Evolutionary conservation across 2,329 filamentous ascomycete species (phyloP).

Genomic region (Colletotrichum sublineola): DNA sequence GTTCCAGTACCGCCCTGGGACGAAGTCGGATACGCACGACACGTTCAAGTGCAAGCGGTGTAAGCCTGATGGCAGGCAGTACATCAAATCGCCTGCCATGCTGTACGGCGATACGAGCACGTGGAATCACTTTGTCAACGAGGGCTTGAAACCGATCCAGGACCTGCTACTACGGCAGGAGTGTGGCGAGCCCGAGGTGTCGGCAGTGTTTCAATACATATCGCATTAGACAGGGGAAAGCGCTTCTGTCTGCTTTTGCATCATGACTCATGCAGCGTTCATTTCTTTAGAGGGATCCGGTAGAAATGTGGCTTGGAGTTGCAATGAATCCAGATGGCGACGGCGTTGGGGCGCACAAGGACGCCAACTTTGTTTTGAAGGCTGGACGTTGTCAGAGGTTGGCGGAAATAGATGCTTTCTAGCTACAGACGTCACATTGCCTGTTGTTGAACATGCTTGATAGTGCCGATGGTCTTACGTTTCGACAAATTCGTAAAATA

Average conservation of each 20-base stretch:
- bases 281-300: not conserved
- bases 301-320: conserved; percentile 6
- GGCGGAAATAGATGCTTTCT: conserved; percentile 7
- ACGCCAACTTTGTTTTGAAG: conserved; percentile 10
- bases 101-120: conserved; percentile 97
- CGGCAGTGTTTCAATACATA: conserved; percentile 98
- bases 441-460: not conserved
- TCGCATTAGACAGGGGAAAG: conserved; percentile 72
- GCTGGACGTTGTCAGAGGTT: not conserved
- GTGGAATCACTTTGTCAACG: conserved; percentile 98
- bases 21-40: conserved; percentile 94
- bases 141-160: conserved; percentile 84
- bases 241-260: conserved; percentile 6
- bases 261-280: not conserved
- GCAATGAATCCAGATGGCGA: conserved; percentile 4
- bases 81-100: conserved; percentile 92
- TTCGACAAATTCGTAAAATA: not conserved
- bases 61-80: conserved; percentile 86
- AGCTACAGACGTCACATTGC: conserved; percentile 3
- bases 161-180: conserved; percentile 93
- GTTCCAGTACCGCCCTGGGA: conserved; percentile 90
- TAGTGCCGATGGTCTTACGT: not conserved
- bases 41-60: conserved; percentile 99
- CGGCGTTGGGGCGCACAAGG: conserved; percentile 12
- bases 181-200: conserved; percentile 81